Base-by-base conservation (phyloP, 305 asterid genomes). In the Withania somnifera region DNA sequence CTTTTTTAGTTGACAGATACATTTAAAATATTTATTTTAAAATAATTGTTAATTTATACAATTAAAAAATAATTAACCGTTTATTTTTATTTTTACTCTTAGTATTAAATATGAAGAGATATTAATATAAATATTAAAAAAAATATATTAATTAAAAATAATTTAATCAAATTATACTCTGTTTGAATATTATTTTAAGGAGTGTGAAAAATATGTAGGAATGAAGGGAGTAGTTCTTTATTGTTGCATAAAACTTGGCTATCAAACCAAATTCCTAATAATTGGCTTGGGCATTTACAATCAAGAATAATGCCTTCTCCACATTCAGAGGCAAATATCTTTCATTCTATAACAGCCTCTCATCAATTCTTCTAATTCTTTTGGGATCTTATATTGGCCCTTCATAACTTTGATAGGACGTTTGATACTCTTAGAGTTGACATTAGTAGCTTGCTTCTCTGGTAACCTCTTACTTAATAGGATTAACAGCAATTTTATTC, bases 261-360 rank as follows among this genome's bases (percentile, higher is more conserved):
- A 17, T 50, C 63, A 51, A 75, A 15, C 42, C 47, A 47, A 47
- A 51, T 51, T 75, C 80, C 47, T 51, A 17, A 75, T 26, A 50
- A 50, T 75, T 15, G 28, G 19, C 11, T 50, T 64, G 22, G 38
- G 20, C 47, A 8, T 42, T 45, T 17, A 0, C 3, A 15, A 28
- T 24, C 26, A 75, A 50, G 80, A 75, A 75, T 60, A 83, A 88
- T 85, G 86, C 90, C 84, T 36, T 24, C 7, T 11, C 89, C 90
- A 83, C 88, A 82, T 85, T 87, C 51, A 84, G 83, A 81, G 90
- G 93, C 87, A 63, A 75, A 9, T 36, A 83, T 69, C 19, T 30
- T 73, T 53, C 82, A 30, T 80, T 54, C 6, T 13, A 10, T 78
- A 71, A 80, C 86, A 88, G 38, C 94, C 84, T 81, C 87, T 87